phyloP scores from a whole-genome alignment of 305 asterid genomes.

The Solanum chacoense region DNA sequence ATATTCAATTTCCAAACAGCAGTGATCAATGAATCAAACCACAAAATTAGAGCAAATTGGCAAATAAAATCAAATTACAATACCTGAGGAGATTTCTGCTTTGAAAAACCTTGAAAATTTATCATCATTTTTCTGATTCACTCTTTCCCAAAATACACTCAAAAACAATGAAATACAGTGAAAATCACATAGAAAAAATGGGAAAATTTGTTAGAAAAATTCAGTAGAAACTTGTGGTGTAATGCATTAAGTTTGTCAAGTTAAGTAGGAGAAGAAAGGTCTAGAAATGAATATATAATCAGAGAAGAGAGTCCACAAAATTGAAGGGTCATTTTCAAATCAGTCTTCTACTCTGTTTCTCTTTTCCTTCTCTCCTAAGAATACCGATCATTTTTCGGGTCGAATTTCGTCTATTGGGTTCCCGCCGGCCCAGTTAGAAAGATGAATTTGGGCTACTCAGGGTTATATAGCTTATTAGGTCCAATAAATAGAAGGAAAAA shows the following conservation, averaged over 20 bases:
- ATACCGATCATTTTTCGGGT: not conserved
- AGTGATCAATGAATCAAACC: not conserved
- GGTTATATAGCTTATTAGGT: not conserved
- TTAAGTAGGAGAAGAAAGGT: not conserved
- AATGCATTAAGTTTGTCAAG: not conserved
- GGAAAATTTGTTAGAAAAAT: not conserved
- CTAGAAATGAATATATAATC: not conserved
- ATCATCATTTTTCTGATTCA: constrained; percentile 32
- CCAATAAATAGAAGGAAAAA: not conserved
- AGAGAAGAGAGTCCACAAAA: not conserved
- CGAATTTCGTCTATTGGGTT: not conserved
- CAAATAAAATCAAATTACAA: not conserved
- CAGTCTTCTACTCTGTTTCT: not conserved
- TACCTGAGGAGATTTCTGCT: constrained; percentile 49
- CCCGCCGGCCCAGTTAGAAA: constrained; percentile 11
- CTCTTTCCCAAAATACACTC: not conserved
- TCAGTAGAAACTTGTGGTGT: not conserved
- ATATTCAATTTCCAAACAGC: not conserved
- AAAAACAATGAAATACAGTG: not conserved
- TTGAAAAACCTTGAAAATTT: constrained; percentile 29
- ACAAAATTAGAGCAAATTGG: not conserved
- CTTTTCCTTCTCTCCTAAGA: constrained; percentile 21
- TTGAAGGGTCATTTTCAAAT: constrained; percentile 7
- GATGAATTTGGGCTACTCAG: not conserved
- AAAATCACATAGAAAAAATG: not conserved